Evolutionary conservation across 345 rosid species (phyloP).

Genomic region (Citrus unshiu): DNA sequence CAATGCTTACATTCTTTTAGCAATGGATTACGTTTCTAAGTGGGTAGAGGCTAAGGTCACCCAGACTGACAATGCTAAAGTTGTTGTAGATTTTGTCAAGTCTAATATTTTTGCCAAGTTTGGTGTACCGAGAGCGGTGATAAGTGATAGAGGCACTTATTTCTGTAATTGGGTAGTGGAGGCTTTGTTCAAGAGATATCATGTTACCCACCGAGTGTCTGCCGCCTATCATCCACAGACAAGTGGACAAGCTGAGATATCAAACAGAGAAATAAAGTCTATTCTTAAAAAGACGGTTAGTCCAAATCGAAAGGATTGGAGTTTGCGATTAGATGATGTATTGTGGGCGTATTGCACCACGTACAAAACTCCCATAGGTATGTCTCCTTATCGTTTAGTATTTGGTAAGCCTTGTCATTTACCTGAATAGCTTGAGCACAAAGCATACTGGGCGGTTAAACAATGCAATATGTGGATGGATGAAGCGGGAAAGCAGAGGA

Average conservation of each 20-base stretch:
- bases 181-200: too few species aligned
- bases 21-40: too few species aligned
- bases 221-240: too few species aligned
- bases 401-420: neutral
- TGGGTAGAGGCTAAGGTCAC: too few species aligned
- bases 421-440: neutral
- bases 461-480: neutral
- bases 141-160: neutral
- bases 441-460: neutral
- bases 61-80: too few species aligned
- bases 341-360: neutral
- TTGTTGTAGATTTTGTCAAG: neutral
- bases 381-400: too few species aligned
- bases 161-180: too few species aligned
- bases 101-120: neutral
- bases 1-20: neutral
- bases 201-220: too few species aligned
- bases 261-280: too few species aligned
- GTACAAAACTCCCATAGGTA: neutral
- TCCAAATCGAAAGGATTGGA: too few species aligned
- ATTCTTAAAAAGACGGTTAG: too few species aligned
- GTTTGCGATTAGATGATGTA: neutral
- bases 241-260: too few species aligned
- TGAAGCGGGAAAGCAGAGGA: neutral
- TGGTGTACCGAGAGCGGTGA: neutral